phyloP scores from a whole-genome alignment of 495 filamentous ascomycete genomes.

The Niebla homalea region DNA sequence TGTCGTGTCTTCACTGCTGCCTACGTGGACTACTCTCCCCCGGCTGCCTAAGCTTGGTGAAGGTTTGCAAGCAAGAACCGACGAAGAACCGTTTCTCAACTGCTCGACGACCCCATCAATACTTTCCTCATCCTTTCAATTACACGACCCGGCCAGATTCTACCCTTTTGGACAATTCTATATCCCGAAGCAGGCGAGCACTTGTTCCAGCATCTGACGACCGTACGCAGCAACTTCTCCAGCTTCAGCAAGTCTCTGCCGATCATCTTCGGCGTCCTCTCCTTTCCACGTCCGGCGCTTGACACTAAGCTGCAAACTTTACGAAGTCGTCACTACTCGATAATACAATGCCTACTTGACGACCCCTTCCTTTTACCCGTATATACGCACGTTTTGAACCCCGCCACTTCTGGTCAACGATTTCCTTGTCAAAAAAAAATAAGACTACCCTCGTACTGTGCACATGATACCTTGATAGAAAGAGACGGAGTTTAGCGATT shows the following conservation, averaged over 20 bases:
- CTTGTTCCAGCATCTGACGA: constrained; percentile 23
- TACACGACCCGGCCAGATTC: no score
- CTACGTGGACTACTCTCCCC: background rate
- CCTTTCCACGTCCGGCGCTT: constrained; percentile 21
- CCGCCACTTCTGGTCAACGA: constrained; percentile 32
- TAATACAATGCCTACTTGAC: constrained; percentile 27
- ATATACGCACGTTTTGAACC: constrained; percentile 32
- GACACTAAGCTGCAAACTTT: background rate
- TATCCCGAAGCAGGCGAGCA: background rate
- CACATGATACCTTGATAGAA: constrained; percentile 56
- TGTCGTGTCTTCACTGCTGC: background rate
- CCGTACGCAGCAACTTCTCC: constrained; percentile 37
- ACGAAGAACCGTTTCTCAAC: no score
- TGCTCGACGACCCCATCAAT: no score
- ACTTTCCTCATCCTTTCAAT: no score
- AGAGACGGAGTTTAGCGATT: constrained; percentile 39
- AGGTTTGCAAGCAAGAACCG: constrained; percentile 13
- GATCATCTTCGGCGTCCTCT: constrained; percentile 25
- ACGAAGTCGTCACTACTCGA: constrained; percentile 11
- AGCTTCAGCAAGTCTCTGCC: constrained; percentile 23
- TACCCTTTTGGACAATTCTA: constrained; percentile 2
- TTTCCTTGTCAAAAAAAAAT: constrained; percentile 44
- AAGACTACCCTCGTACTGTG: constrained; percentile 40
- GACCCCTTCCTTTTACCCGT: constrained; percentile 34
- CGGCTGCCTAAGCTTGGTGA: constrained; percentile 2